Conservation (phyloP, 371 early-diverging fungal species). For the Dipsacomyces acuminosporus region DNA sequence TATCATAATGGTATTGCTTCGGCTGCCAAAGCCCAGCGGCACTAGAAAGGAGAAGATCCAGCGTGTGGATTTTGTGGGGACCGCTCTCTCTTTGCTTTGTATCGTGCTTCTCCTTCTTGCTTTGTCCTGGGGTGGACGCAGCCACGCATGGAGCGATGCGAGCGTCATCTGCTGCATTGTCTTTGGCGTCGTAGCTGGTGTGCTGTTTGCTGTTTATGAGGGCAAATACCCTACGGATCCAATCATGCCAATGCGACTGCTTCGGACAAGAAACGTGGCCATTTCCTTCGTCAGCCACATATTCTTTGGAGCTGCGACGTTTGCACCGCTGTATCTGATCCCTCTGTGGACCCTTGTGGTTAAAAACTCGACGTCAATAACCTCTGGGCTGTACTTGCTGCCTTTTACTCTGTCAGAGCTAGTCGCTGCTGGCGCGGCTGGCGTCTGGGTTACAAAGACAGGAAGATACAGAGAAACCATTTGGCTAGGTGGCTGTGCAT, state of each 20-base stretch:
- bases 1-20: conserved; percentile 51
- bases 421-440: conserved; percentile 7
- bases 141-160: conserved; percentile 59
- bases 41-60: conserved; percentile 51
- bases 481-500: conserved; percentile 18
- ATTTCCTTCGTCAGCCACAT: conserved; percentile 27
- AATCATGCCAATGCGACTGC: conserved; percentile 54
- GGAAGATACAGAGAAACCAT: conserved; percentile 34
- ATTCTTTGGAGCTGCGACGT: conserved; percentile 52
- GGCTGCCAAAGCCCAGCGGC: conserved; percentile 47
- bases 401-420: conserved; percentile 27
- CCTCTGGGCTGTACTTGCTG: conserved; percentile 29
- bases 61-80: conserved; percentile 64
- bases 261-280: conserved; percentile 45
- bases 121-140: conserved; percentile 62
- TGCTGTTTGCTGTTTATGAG: conserved; percentile 56
- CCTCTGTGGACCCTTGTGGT: conserved; percentile 57
- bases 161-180: conserved; percentile 53
- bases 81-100: conserved; percentile 49
- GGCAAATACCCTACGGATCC: conserved; percentile 54
- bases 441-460: conserved; percentile 11
- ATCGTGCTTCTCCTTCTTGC: conserved; percentile 57
- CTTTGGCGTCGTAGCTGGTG: conserved; percentile 46
- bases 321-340: conserved; percentile 55
- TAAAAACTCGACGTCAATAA: conserved; percentile 35